Evolutionary conservation across 495 filamentous ascomycete genomes (phyloP).

Genomic region (Aspergillus kassunensis): DNA sequence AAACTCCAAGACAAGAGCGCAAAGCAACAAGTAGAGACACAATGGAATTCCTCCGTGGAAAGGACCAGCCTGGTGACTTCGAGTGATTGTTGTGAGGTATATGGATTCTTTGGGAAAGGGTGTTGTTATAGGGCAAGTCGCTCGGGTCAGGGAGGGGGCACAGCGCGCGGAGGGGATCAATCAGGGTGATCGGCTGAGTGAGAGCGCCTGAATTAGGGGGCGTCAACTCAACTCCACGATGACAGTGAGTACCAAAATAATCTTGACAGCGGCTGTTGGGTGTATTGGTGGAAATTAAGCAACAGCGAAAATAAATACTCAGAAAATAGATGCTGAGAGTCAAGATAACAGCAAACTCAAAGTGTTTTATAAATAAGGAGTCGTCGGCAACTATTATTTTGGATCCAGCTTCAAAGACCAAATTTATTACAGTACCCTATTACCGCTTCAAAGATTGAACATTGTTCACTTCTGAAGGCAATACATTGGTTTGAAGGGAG

Average conservation of each 20-base stretch:
- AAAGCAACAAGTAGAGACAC: constrained; percentile 6
- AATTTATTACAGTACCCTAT: background rate
- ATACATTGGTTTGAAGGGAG: background rate
- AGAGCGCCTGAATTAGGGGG: constrained; percentile 8
- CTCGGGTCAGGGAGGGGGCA: constrained; percentile 8
- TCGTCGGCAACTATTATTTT: background rate
- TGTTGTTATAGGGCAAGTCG: constrained; percentile 14
- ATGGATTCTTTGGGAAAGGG: constrained; percentile 5
- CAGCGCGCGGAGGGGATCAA: constrained; percentile 15
- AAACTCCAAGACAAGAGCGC: constrained; percentile 11
- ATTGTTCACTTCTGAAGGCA: background rate
- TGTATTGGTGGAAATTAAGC: no score
- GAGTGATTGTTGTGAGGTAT: constrained; percentile 5
- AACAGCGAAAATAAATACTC: background rate
- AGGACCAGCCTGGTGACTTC: constrained; percentile 20
- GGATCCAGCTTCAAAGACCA: constrained; percentile 10
- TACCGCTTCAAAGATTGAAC: no score
- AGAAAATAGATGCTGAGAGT: background rate
- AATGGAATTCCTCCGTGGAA: constrained; percentile 8
- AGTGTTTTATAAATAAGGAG: constrained; percentile 6
- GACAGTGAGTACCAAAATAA: no score
- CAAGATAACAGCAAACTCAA: constrained; percentile 3
- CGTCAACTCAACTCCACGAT: no score
- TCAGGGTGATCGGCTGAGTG: constrained; percentile 14
- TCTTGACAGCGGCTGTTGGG: background rate